phyloP scores from a whole-genome alignment of 192 early-diverging fungal species.

The Jimgerdemannia lactiflua region DNA sequence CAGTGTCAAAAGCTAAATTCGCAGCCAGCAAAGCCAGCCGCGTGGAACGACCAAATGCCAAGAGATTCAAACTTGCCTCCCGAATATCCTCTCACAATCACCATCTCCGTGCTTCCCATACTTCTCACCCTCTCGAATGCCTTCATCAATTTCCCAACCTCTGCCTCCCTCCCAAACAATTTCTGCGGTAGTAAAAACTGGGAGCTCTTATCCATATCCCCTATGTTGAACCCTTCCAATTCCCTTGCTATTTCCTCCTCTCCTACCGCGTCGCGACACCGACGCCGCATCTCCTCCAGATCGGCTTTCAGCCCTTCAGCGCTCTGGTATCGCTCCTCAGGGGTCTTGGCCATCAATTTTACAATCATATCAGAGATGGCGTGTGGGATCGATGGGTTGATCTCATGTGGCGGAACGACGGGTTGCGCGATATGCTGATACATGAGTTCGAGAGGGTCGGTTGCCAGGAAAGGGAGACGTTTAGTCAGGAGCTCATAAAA shows the following conservation, averaged over 20 bases:
- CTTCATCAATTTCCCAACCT: conserved; percentile 10
- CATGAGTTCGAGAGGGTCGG: conserved; percentile 25
- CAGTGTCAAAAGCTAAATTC: no score
- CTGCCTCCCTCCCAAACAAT: conserved; percentile 26
- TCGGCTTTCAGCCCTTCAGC: conserved; percentile 28
- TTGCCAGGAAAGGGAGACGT: conserved; percentile 14
- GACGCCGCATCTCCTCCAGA: conserved; percentile 1
- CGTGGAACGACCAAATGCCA: no score
- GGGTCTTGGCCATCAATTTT: conserved; percentile 28
- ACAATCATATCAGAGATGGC: conserved; percentile 17
- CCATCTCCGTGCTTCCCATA: conserved; percentile 2
- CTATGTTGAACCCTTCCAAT: conserved; percentile 16
- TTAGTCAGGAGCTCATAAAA: conserved; percentile 32
- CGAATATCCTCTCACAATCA: conserved; percentile 27
- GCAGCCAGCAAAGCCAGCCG: no score
- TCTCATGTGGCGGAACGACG: conserved; percentile 6
- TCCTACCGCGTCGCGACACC: not conserved
- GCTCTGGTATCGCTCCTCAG: conserved; percentile 36
- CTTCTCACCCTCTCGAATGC: conserved; percentile 10
- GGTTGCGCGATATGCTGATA: conserved; percentile 22
- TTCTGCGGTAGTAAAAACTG: conserved; percentile 27
- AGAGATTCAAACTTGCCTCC: no score
- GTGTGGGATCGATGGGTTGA: conserved; percentile 2
- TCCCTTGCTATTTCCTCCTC: not conserved
- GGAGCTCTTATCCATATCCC: conserved; percentile 22